These are phyloP conservation scores for Sporisorium scitamineum DNA, from an alignment of 1,284 basidiomycete species.

Conservation along the genomic window DNA sequence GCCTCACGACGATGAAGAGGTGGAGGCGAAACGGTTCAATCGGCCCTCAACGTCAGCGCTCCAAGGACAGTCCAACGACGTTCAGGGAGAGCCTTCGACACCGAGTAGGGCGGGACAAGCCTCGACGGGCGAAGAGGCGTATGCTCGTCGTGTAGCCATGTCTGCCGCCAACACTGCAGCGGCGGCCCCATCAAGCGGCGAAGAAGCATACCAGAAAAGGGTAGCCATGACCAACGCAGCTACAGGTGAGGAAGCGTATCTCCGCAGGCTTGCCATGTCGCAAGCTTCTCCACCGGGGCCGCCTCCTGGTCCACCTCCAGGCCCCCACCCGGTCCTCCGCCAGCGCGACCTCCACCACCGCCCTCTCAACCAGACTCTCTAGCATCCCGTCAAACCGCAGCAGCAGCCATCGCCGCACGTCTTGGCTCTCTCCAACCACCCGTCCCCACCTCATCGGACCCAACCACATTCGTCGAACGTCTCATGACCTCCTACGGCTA, in stretches of 20 bases:
- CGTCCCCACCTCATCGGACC: slow-evolving; percentile 5
- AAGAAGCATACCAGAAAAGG: slow-evolving; percentile 34
- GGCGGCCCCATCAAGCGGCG: slow-evolving; percentile 1
- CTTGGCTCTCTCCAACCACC: slow-evolving; percentile 21
- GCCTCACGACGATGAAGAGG: slow-evolving; percentile 9
- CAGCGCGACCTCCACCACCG: neutral
- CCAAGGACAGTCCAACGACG: neutral
- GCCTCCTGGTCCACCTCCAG: slow-evolving; percentile 41
- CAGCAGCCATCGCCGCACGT: slow-evolving; percentile 58
- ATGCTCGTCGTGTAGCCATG: slow-evolving; percentile 29
- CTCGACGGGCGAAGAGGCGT: slow-evolving; percentile 44
- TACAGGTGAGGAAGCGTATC: slow-evolving; percentile 45
- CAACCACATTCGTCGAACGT: slow-evolving; percentile 48
- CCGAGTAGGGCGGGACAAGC: neutral
- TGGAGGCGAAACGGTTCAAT: neutral
- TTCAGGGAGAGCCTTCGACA: neutral
- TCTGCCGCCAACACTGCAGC: neutral
- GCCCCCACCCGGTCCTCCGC: slow-evolving; percentile 23
- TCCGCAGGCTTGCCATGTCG: slow-evolving; percentile 32
- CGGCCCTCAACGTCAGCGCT: neutral
- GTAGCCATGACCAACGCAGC: slow-evolving; percentile 20
- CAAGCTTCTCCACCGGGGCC: slow-evolving; percentile 8
- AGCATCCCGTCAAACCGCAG: slow-evolving; percentile 37
- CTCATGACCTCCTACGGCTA: slow-evolving; percentile 61
- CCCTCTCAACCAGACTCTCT: slow-evolving; percentile 12